Percentiles rank a stretch among this genome's conserved stretches.
Conservation (phyloP, 1,139 yeast species). For the Candida albicans region DNA sequence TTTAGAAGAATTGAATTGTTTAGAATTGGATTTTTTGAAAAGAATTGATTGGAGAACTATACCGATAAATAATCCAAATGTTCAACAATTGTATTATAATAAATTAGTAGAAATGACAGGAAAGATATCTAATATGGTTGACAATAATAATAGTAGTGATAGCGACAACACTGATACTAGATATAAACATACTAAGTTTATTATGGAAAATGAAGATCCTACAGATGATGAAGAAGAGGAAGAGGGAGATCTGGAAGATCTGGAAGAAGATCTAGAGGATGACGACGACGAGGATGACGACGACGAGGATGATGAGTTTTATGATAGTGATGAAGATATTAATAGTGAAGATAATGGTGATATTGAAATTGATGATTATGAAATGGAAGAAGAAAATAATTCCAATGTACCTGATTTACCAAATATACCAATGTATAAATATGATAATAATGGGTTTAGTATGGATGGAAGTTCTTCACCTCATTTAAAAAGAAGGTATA, state of each 20-base stretch:
- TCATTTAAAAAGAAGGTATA: constrained; percentile 33
- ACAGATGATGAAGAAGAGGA: constrained; percentile 6
- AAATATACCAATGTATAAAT: constrained; percentile 13
- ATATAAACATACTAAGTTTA: constrained; percentile 12
- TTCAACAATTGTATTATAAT: constrained; percentile 4
- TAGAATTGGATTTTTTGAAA: constrained; percentile 83
- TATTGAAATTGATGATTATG: constrained; percentile 13
- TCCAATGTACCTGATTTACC: constrained; percentile 3
- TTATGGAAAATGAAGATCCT: constrained; percentile 9
- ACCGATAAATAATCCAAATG: constrained; percentile 24
- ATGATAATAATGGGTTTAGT: constrained; percentile 28
- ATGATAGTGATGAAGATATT: constrained; percentile 15
- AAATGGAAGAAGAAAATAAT: constrained; percentile 8
- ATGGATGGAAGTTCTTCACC: constrained; percentile 37
- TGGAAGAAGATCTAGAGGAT: constrained; percentile 6
- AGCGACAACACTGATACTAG: constrained; percentile 2
- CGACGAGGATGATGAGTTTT: constrained; percentile 12
- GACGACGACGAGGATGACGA: constrained; percentile 9
- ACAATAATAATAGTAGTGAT: too few species aligned
- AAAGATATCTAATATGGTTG: constrained; percentile 1
- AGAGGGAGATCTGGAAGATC: constrained; percentile 9
- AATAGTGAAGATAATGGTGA: constrained; percentile 15
- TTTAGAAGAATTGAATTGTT: constrained; percentile 75
- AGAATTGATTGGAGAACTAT: constrained; percentile 70
- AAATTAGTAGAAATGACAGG: constrained; percentile 5